Evolutionary conservation across 2,329 filamentous ascomycete species (phyloP).

Genomic region (Hypoxylon sp.): DNA sequence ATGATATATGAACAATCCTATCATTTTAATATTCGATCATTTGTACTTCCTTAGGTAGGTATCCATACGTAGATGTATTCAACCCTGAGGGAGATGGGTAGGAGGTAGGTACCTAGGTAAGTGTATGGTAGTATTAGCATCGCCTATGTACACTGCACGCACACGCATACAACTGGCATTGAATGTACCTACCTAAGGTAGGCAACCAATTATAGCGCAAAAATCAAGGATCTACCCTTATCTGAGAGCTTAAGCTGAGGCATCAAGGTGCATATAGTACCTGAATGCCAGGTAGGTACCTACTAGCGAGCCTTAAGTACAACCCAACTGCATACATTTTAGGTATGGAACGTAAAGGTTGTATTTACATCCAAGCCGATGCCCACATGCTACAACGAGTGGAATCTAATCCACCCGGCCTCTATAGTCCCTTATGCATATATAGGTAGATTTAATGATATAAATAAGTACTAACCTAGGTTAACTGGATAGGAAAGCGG

Average conservation of each 20-base stretch:
- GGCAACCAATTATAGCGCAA: conserved; percentile 11
- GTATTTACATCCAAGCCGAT: conserved; percentile 11
- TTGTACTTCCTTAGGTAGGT: too few relatives aligned
- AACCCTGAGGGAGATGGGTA: background rate
- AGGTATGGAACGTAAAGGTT: background rate
- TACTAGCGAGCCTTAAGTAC: background rate
- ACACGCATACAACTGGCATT: background rate
- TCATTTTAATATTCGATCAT: too few relatives aligned
- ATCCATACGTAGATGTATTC: too few relatives aligned
- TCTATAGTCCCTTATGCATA: background rate
- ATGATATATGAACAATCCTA: too few relatives aligned
- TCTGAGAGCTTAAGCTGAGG: background rate
- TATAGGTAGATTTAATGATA: background rate
- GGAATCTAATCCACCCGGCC: conserved; percentile 11
- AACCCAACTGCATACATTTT: background rate
- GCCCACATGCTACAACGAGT: conserved; percentile 31
- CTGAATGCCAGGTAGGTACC: background rate
- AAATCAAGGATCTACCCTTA: conserved; percentile 16
- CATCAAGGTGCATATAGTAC: background rate
- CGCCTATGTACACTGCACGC: background rate
- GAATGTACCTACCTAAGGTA: too few relatives aligned
- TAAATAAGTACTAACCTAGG: too few relatives aligned
- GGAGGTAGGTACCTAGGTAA: background rate
- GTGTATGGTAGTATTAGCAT: too few relatives aligned
- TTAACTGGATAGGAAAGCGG: too few relatives aligned